Evolutionary conservation across 768 basidiomycete genomes (phyloP).

Genomic region (Panaeolus cyanescens): DNA sequence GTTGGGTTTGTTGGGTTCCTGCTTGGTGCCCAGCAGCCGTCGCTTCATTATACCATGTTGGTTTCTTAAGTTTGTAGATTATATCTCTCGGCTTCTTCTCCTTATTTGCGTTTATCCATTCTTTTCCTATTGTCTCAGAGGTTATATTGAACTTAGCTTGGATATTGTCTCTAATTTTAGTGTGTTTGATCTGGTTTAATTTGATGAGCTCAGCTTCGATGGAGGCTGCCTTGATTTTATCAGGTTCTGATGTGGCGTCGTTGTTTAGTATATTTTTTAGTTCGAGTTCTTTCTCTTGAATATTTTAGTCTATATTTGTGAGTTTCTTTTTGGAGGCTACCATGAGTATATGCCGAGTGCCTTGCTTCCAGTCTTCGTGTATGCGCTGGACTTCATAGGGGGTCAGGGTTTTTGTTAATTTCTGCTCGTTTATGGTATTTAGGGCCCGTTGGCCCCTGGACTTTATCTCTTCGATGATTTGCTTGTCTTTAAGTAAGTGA

Average conservation of each 20-base stretch:
- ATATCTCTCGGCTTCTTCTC: conserved; percentile 5
- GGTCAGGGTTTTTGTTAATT: neutral
- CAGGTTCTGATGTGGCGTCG: neutral
- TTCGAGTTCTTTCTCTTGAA: neutral
- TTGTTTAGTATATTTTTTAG: neutral
- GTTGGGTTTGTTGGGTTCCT: too few relatives aligned
- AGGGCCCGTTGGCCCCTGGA: neutral
- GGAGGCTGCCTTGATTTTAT: neutral
- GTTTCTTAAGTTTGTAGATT: too few relatives aligned
- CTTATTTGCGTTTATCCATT: conserved; percentile 7
- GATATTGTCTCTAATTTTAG: neutral
- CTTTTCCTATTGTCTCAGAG: conserved; percentile 5
- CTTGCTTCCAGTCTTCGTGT: conserved; percentile 1
- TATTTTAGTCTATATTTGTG: neutral
- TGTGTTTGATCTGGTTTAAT: conserved; percentile 2
- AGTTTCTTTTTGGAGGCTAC: neutral
- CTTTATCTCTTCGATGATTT: neutral
- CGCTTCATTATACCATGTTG: too few relatives aligned
- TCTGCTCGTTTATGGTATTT: neutral
- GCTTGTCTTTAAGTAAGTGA: conserved; percentile 20
- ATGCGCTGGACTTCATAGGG: conserved; percentile 8
- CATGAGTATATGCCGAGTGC: neutral
- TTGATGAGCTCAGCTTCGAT: neutral
- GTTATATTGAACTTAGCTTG: neutral
- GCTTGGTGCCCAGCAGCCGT: too few relatives aligned